These are phyloP conservation scores for Aristolochia californica DNA, from an alignment of 164 flowering plant genomes.

Conservation along the genomic window DNA sequence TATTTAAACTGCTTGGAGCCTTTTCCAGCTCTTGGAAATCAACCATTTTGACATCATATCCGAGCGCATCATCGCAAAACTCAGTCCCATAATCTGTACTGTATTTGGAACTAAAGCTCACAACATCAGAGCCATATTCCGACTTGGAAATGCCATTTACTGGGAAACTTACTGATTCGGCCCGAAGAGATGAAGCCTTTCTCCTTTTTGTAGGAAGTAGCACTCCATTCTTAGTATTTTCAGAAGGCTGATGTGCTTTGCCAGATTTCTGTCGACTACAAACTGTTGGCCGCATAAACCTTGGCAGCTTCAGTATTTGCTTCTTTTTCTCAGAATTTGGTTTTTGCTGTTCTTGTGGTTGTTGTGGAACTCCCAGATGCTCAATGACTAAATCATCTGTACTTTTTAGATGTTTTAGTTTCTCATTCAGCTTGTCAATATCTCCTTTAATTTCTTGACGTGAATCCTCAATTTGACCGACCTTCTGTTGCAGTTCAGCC, in stretches of 20 bases:
- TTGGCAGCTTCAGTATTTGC: slow-evolving; percentile 21
- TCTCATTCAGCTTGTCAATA: slow-evolving; percentile 23
- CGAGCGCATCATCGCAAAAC: slow-evolving; percentile 31
- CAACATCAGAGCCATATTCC: slow-evolving; percentile 36
- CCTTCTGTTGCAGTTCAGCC: slow-evolving; percentile 29
- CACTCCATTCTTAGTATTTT: slow-evolving; percentile 8
- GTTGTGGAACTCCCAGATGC: slow-evolving; percentile 13
- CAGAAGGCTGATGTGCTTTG: slow-evolving; percentile 8
- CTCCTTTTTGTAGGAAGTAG: slow-evolving; percentile 15
- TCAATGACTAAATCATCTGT: slow-evolving; percentile 10
- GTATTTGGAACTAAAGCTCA: slow-evolving; percentile 15
- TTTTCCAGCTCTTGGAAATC: slow-evolving; percentile 17
- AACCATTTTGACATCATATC: slow-evolving; percentile 27
- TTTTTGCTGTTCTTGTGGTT: slow-evolving; percentile 13
- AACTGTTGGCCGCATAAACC: slow-evolving; percentile 54
- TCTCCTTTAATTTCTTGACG: slow-evolving; percentile 18
- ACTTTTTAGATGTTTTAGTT: slow-evolving; percentile 20
- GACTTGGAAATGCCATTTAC: slow-evolving; percentile 17
- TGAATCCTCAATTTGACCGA: slow-evolving; percentile 38
- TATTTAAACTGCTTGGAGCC: slow-evolving; percentile 8
- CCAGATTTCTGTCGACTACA: slow-evolving; percentile 42
- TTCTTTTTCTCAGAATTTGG: slow-evolving; percentile 7
- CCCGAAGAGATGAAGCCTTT: slow-evolving; percentile 21
- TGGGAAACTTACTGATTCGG: slow-evolving; percentile 33
- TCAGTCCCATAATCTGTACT: slow-evolving; percentile 29